Conservation (phyloP, 352 stramenopile genomes). For the Globisporangium abappressorium region DNA sequence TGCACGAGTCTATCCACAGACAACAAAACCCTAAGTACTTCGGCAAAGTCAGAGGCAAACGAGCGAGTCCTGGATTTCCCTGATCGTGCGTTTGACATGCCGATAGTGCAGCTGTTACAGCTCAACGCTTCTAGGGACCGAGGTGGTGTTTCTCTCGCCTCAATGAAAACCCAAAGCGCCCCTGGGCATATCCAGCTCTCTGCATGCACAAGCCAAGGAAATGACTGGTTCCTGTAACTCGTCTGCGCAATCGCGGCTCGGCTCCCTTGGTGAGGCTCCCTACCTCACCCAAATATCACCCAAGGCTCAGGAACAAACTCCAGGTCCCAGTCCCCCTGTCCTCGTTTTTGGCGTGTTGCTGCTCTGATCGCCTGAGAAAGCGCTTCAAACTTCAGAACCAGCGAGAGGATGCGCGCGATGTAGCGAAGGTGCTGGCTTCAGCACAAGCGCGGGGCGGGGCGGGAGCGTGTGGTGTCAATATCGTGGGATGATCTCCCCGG, state of each 20-base stretch:
- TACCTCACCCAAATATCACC: neutral
- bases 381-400: conserved; percentile 8
- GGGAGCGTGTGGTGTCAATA: conserved; percentile 14
- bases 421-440: neutral
- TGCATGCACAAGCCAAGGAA: neutral
- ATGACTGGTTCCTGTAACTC: neutral
- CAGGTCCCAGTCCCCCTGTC: neutral
- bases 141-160: neutral
- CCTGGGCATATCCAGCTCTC: neutral
- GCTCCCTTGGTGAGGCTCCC: no score
- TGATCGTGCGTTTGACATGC: neutral
- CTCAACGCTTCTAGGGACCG: neutral
- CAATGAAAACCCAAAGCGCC: neutral
- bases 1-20: neutral
- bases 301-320: neutral
- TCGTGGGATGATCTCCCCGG: conserved; percentile 9
- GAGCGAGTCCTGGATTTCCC: neutral
- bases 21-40: neutral
- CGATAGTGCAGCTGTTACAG: neutral
- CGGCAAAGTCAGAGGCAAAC: neutral
- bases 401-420: neutral
- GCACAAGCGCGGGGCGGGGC: neutral
- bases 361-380: conserved; percentile 2
- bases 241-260: neutral
- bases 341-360: neutral